Conservation (phyloP, 495 filamentous ascomycete genomes). For the Annulohypoxylon stygium region DNA sequence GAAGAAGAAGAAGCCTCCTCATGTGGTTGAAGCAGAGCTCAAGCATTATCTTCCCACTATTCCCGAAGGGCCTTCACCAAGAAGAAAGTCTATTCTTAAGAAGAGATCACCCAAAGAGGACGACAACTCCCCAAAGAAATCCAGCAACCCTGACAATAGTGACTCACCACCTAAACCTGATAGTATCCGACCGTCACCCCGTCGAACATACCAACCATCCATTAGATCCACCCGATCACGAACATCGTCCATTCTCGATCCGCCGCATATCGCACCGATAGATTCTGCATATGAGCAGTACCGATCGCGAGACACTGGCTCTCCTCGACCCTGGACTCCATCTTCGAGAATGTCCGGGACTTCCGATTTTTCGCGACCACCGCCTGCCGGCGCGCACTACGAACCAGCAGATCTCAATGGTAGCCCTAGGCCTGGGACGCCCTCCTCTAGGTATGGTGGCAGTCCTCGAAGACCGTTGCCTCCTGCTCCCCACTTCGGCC, state of each 20-base stretch:
- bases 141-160: slow-evolving; percentile 25
- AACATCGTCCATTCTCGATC: slow-evolving; percentile 58
- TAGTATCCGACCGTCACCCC: slow-evolving; percentile 54
- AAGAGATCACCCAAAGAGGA: slow-evolving; percentile 29
- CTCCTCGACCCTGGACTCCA: slow-evolving; percentile 80
- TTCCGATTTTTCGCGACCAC: slow-evolving; percentile 76
- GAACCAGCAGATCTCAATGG: slow-evolving; percentile 92
- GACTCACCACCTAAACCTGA: slow-evolving; percentile 56
- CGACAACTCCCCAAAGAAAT: slow-evolving; percentile 18
- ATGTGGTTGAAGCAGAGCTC: slow-evolving; percentile 25
- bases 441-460: slow-evolving; percentile 86
- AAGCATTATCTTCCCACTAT: slow-evolving; percentile 55
- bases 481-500: slow-evolving; percentile 86
- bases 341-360: slow-evolving; percentile 65
- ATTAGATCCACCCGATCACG: slow-evolving; percentile 59
- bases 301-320: slow-evolving; percentile 55
- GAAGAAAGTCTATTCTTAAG: slow-evolving; percentile 52
- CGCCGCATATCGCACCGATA: slow-evolving; percentile 62
- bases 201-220: slow-evolving; percentile 64
- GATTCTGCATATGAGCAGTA: slow-evolving; percentile 61
- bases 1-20: slow-evolving; percentile 50
- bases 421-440: slow-evolving; percentile 88
- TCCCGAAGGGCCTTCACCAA: slow-evolving; percentile 61
- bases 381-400: slow-evolving; percentile 76
- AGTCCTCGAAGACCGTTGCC: slow-evolving; percentile 90